A percentile compares a stretch with the other conserved stretches of the same genome.
Evolutionary conservation across 2,329 filamentous ascomycete species (phyloP).

Genomic region (Penicillium sp.): DNA sequence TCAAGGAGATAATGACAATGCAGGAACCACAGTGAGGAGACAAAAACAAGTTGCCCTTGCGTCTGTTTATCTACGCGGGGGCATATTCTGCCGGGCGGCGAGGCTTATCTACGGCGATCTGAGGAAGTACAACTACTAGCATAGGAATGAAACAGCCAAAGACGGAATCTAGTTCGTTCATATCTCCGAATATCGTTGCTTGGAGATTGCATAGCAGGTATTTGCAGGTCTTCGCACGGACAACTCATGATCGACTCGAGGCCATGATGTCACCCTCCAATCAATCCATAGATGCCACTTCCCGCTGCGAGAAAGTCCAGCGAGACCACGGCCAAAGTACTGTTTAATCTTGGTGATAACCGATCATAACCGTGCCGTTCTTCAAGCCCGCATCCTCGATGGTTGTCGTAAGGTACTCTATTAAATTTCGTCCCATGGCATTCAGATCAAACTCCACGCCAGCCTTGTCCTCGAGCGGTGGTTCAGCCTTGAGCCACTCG

Average conservation of each 20-base stretch:
- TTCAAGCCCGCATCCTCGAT: slow-evolving; percentile 80
- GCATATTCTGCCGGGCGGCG: slow-evolving; percentile 32
- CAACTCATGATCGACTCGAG: neutral
- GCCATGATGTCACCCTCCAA: neutral
- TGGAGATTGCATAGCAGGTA: neutral
- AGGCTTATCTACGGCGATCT: slow-evolving; percentile 14
- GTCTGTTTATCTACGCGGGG: slow-evolving; percentile 29
- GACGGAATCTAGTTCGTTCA: neutral
- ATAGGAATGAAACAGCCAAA: neutral
- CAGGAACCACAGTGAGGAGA: neutral
- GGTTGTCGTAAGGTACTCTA: slow-evolving; percentile 65
- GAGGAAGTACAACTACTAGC: neutral
- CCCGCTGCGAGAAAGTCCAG: neutral
- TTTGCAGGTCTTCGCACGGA: neutral
- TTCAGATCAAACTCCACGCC: slow-evolving; percentile 82
- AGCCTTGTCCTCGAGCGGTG: slow-evolving; percentile 72
- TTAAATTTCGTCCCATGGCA: slow-evolving; percentile 78
- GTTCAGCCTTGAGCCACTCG: slow-evolving; percentile 86
- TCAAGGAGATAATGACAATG: neutral
- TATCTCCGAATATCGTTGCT: neutral
- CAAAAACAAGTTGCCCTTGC: slow-evolving; percentile 20
- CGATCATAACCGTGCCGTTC: slow-evolving; percentile 92
- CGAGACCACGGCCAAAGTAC: neutral
- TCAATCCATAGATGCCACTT: neutral
- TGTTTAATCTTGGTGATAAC: slow-evolving; percentile 62